phyloP scores from a whole-genome alignment of 305 asterid genomes.

The Euphrasia arctica region DNA sequence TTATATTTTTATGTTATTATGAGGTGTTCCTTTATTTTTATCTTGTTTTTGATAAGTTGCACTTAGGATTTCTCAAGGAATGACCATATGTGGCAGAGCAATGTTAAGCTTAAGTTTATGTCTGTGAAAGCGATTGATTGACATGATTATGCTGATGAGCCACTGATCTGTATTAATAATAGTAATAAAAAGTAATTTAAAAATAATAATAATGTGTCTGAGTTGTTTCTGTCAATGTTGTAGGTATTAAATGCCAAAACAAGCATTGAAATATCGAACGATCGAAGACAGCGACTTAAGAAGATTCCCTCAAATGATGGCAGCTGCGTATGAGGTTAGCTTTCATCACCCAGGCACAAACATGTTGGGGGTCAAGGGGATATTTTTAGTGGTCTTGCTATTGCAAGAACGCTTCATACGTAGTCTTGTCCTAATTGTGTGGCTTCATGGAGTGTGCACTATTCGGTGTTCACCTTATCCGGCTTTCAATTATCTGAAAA shows the following conservation, averaged over 20 bases:
- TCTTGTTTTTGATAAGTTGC: not conserved
- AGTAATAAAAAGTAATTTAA: not conserved
- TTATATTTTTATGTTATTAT: not conserved
- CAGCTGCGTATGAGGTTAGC: slow-evolving; percentile 24
- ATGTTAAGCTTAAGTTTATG: not conserved
- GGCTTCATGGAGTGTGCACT: slow-evolving; percentile 1
- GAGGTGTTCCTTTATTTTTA: not conserved
- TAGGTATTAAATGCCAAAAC: slow-evolving; percentile 12
- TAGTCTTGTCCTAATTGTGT: slow-evolving; percentile 16
- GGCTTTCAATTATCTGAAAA: too few species aligned
- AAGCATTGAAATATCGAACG: not conserved
- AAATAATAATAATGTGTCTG: not conserved
- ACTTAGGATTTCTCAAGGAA: not conserved
- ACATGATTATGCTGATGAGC: slow-evolving; percentile 12
- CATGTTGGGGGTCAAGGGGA: slow-evolving; percentile 25
- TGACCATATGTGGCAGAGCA: not conserved
- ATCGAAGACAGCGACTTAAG: slow-evolving; percentile 26
- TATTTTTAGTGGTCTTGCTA: not conserved
- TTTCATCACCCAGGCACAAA: slow-evolving; percentile 28
- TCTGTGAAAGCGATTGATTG: slow-evolving; percentile 25
- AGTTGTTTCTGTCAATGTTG: slow-evolving; percentile 32
- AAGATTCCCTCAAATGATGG: slow-evolving; percentile 29
- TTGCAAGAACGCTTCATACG: not conserved
- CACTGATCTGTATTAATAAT: slow-evolving; percentile 6
- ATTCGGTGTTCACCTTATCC: not conserved